Evolutionary conservation across 768 basidiomycete species (phyloP).

Genomic region (Thelephora aurantiotincta): DNA sequence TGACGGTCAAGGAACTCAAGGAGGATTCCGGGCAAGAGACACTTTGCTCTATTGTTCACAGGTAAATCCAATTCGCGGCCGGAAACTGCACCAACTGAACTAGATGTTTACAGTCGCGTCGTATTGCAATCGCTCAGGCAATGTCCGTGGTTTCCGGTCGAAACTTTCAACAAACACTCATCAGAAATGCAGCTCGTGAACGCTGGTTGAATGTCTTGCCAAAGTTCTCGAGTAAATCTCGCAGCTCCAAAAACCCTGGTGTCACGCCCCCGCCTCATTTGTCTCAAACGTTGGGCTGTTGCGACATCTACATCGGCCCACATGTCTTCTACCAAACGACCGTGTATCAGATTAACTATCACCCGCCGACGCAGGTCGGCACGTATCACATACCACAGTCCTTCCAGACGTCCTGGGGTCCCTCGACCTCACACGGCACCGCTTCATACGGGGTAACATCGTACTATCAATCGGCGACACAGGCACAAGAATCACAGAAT

Average conservation of each 20-base stretch:
- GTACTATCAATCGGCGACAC: background rate
- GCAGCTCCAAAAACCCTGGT: slow-evolving; percentile 41
- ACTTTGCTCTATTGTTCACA: slow-evolving; percentile 18
- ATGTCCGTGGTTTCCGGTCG: slow-evolving; percentile 27
- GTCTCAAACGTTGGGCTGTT: slow-evolving; percentile 49
- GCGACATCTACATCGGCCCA: slow-evolving; percentile 62
- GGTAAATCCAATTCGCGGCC: slow-evolving; percentile 22
- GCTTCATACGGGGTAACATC: background rate
- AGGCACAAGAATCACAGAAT: background rate
- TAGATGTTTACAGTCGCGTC: slow-evolving; percentile 31
- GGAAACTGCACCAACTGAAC: background rate
- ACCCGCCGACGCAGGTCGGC: slow-evolving; percentile 6
- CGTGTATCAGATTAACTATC: slow-evolving; percentile 64
- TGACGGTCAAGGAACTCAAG: background rate
- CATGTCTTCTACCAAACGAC: slow-evolving; percentile 55
- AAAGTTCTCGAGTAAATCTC: slow-evolving; percentile 54
- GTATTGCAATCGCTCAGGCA: slow-evolving; percentile 56
- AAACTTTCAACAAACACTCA: slow-evolving; percentile 1
- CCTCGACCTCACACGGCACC: slow-evolving; percentile 8
- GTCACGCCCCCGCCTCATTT: slow-evolving; percentile 50
- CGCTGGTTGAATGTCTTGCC: slow-evolving; percentile 57
- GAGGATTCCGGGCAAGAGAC: background rate
- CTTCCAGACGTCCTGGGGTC: slow-evolving; percentile 6
- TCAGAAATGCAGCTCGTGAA: slow-evolving; percentile 39
- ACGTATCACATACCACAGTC: slow-evolving; percentile 12